A percentile compares a stretch with the other conserved stretches of the same genome.
phyloP scores from a whole-genome alignment of 2,329 filamentous ascomycete genomes.

The Clonostachys chloroleuca region DNA sequence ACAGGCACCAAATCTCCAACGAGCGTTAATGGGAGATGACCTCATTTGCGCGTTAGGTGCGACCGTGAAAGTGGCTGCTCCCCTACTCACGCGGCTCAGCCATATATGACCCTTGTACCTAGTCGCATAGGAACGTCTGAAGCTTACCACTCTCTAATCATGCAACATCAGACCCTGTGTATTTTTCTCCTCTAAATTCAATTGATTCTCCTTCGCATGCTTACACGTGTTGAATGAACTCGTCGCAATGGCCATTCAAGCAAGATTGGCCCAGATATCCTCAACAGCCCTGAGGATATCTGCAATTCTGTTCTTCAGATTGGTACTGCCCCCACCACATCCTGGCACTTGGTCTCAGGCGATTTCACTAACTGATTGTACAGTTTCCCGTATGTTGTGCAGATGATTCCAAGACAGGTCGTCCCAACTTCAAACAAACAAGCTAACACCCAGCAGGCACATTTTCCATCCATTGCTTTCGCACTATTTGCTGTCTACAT shows the following conservation, averaged over 20 bases:
- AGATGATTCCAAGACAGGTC: constrained; percentile 7
- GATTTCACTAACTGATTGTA: neutral
- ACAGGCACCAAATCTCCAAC: too few relatives aligned
- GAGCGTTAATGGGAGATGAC: too few relatives aligned
- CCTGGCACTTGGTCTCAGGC: neutral
- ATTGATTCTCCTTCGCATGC: too few relatives aligned
- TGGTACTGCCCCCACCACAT: constrained; percentile 14
- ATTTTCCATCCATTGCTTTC: constrained; percentile 48
- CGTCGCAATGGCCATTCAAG: constrained; percentile 21
- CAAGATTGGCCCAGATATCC: constrained; percentile 21
- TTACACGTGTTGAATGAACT: neutral
- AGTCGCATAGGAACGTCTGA: too few relatives aligned
- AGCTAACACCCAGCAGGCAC: constrained; percentile 15
- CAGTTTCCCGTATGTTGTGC: constrained; percentile 24
- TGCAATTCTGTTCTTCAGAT: constrained; percentile 27
- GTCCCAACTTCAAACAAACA: neutral
- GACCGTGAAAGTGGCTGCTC: too few relatives aligned
- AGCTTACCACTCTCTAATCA: too few relatives aligned
- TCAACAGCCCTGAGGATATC: constrained; percentile 29
- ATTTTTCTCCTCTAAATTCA: too few relatives aligned
- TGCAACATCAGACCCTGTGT: too few relatives aligned
- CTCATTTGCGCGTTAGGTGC: too few relatives aligned
- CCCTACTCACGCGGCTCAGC: too few relatives aligned
- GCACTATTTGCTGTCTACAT: constrained; percentile 63
- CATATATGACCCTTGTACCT: too few relatives aligned